Conservation (phyloP, 257 asterid species). For the Thymus quinquecostatus region DNA sequence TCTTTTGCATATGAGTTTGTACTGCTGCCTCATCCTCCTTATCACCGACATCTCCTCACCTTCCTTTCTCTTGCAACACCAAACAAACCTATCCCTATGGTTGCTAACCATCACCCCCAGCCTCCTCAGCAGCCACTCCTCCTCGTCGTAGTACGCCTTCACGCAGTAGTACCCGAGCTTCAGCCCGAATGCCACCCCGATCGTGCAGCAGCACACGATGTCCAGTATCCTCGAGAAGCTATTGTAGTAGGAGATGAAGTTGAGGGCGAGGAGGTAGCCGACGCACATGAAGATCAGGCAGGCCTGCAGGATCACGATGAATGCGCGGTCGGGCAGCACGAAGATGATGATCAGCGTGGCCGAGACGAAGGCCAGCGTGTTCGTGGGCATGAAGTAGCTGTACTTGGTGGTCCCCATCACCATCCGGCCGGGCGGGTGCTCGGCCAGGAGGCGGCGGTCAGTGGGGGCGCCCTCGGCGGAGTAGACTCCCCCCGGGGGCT, state of each 20-base stretch:
- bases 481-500: conserved; percentile 39
- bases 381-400: conserved; percentile 33
- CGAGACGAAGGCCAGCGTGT: conserved; percentile 31
- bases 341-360: conserved; percentile 29
- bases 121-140: conserved; percentile 3
- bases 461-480: conserved; percentile 7
- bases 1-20: background rate
- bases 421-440: conserved; percentile 26
- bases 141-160: conserved; percentile 5
- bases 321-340: conserved; percentile 32
- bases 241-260: conserved; percentile 12
- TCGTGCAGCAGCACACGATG: conserved; percentile 5
- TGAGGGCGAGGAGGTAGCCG: conserved; percentile 19
- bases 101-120: conserved; percentile 3
- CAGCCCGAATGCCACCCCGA: background rate
- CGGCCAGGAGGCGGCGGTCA: background rate
- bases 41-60: background rate
- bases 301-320: background rate
- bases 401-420: conserved; percentile 27
- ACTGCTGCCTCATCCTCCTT: conserved; percentile 17
- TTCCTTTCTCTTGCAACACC: background rate
- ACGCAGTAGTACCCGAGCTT: conserved; percentile 14
- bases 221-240: background rate
- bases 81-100: background rate
- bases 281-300: conserved; percentile 26